Conservation (phyloP, 768 basidiomycete species). For the Trametes elegans region DNA sequence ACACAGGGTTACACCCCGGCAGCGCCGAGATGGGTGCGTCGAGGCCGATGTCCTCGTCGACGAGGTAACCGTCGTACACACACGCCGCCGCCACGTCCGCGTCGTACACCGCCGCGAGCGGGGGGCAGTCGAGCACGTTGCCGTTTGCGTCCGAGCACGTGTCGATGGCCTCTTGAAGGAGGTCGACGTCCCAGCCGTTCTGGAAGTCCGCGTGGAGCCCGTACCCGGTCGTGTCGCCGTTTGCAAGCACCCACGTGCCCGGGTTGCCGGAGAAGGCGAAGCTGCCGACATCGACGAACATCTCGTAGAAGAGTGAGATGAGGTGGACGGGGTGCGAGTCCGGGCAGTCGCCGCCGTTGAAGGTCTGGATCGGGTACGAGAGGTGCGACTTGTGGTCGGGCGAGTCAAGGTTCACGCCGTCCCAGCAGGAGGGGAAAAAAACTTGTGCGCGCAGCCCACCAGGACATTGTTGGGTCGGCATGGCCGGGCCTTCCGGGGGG, state of each 20-base stretch:
- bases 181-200: slow-evolving; percentile 23
- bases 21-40: slow-evolving; percentile 18
- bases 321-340: slow-evolving; percentile 25
- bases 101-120: slow-evolving; percentile 23
- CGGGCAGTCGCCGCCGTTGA: slow-evolving; percentile 26
- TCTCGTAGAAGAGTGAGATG: slow-evolving; percentile 28
- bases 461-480: slow-evolving; percentile 24
- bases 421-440: slow-evolving; percentile 38
- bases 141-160: slow-evolving; percentile 27
- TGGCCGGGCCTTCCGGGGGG: slow-evolving; percentile 18
- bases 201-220: slow-evolving; percentile 28
- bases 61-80: slow-evolving; percentile 19
- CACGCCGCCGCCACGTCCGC: slow-evolving; percentile 19
- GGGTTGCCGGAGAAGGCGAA: slow-evolving; percentile 20
- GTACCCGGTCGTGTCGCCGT: slow-evolving; percentile 26
- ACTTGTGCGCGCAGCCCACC: slow-evolving; percentile 30
- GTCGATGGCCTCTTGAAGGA: slow-evolving; percentile 26
- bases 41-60: slow-evolving; percentile 20
- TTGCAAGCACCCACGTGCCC: slow-evolving; percentile 24
- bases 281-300: slow-evolving; percentile 15
- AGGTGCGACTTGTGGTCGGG: slow-evolving; percentile 40
- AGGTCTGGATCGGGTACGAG: slow-evolving; percentile 31
- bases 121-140: slow-evolving; percentile 24
- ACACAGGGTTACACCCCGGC: slow-evolving; percentile 27
- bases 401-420: slow-evolving; percentile 38